Conservation (phyloP, 2,329 filamentous ascomycete species). For the Fusarium albosuccineum region DNA sequence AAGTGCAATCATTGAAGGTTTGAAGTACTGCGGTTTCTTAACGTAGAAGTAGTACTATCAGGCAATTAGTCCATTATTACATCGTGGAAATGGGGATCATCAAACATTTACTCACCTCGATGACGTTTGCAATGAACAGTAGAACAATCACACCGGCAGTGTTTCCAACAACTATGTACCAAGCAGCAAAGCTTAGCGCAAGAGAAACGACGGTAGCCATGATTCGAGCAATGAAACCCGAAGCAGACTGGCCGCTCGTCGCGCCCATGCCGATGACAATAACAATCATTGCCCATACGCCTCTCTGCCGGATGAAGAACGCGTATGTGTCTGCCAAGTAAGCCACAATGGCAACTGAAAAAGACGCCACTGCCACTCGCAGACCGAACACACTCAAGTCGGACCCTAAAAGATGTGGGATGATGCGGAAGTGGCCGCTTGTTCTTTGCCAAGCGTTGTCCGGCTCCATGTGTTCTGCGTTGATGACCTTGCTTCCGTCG, state of each 20-base stretch:
- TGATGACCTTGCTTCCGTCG: slow-evolving; percentile 15
- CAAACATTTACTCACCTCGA: slow-evolving; percentile 15
- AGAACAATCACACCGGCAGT: slow-evolving; percentile 25
- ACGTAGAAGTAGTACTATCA: slow-evolving; percentile 22
- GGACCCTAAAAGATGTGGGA: slow-evolving; percentile 18
- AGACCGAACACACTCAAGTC: slow-evolving; percentile 26
- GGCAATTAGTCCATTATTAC: not conserved
- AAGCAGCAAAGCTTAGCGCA: slow-evolving; percentile 13
- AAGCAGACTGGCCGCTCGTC: slow-evolving; percentile 24
- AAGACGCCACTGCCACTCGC: slow-evolving; percentile 21
- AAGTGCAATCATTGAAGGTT: slow-evolving; percentile 22
- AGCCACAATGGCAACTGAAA: slow-evolving; percentile 23
- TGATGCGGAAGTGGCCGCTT: slow-evolving; percentile 12
- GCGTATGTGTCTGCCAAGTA: slow-evolving; percentile 22
- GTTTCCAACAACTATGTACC: slow-evolving; percentile 22
- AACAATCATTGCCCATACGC: slow-evolving; percentile 28
- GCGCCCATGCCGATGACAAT: slow-evolving; percentile 30
- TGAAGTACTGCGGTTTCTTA: slow-evolving; percentile 28
- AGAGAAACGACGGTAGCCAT: slow-evolving; percentile 17
- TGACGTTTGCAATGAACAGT: slow-evolving; percentile 18
- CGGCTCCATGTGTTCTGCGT: slow-evolving; percentile 24
- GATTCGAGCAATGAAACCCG: slow-evolving; percentile 24
- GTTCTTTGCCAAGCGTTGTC: slow-evolving; percentile 17
- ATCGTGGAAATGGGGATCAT: not conserved
- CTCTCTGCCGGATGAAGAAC: slow-evolving; percentile 23